Evolutionary conservation across 2,329 filamentous ascomycete genomes (phyloP).

Genomic region (Rhinocladiella similis): DNA sequence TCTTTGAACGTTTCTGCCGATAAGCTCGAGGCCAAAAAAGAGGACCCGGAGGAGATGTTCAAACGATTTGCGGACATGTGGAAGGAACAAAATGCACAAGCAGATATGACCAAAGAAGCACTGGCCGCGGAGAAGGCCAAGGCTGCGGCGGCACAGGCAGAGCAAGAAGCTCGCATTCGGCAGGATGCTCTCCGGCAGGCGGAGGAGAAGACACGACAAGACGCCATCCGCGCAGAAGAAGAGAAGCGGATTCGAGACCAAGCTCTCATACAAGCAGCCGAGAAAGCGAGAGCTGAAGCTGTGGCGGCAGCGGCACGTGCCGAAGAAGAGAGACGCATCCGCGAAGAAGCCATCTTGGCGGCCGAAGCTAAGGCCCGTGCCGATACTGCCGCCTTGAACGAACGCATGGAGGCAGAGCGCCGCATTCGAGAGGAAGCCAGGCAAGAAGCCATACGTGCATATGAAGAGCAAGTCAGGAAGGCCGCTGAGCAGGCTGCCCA

Average conservation of each 20-base stretch:
- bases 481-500: conserved; percentile 27
- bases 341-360: conserved; percentile 33
- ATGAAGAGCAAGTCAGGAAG: conserved; percentile 22
- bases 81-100: conserved; percentile 20
- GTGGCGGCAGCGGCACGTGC: conserved; percentile 47
- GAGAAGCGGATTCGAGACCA: conserved; percentile 35
- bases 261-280: conserved; percentile 28
- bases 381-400: conserved; percentile 37
- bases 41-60: conserved; percentile 57
- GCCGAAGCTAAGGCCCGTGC: conserved; percentile 26
- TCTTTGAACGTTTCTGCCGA: conserved; percentile 22
- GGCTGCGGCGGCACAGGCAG: conserved; percentile 39
- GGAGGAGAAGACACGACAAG: conserved; percentile 27
- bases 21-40: conserved; percentile 48
- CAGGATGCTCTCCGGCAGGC: conserved; percentile 32
- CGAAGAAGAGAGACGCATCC: conserved; percentile 34
- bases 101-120: conserved; percentile 22
- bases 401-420: conserved; percentile 43
- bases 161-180: conserved; percentile 34
- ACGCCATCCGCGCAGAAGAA: conserved; percentile 36
- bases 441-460: conserved; percentile 25
- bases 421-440: conserved; percentile 25
- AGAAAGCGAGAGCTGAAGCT: conserved; percentile 41
- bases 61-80: conserved; percentile 61
- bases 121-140: conserved; percentile 48